Evolutionary conservation across 805 yeast genomes (phyloP).

Genomic region (Cyberlindnera meyerae): DNA sequence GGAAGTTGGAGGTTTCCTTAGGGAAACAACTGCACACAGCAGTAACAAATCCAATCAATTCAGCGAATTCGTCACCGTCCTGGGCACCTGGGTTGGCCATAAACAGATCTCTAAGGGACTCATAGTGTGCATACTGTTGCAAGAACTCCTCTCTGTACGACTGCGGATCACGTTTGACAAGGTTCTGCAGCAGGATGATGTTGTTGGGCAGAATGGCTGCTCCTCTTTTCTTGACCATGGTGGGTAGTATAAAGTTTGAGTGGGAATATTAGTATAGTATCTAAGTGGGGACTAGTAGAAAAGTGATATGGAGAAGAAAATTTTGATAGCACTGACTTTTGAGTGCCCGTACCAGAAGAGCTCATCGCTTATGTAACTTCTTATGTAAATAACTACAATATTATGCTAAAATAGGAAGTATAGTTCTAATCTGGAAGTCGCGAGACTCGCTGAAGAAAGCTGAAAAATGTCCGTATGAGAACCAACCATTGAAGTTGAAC

Average conservation of each 20-base stretch:
- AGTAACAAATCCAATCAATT: constrained; percentile 82
- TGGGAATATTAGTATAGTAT: too few relatives aligned
- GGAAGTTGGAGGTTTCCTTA: constrained; percentile 78
- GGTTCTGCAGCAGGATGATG: constrained; percentile 84
- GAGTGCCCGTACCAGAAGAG: background rate
- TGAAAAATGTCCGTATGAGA: too few relatives aligned
- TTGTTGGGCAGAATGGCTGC: constrained; percentile 92
- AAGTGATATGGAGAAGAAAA: too few relatives aligned
- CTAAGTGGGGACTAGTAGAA: too few relatives aligned
- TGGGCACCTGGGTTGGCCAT: constrained; percentile 57
- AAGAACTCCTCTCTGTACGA: constrained; percentile 92
- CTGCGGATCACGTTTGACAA: constrained; percentile 89
- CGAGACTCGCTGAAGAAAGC: too few relatives aligned
- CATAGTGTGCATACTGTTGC: constrained; percentile 90
- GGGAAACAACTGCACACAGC: constrained; percentile 92
- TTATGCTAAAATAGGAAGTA: too few relatives aligned
- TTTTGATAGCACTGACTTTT: background rate
- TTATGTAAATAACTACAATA: too few relatives aligned
- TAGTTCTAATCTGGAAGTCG: too few relatives aligned
- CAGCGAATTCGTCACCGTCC: constrained; percentile 54
- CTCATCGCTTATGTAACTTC: background rate
- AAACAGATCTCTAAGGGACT: constrained; percentile 83
- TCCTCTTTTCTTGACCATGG: constrained; percentile 86
- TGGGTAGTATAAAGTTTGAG: too few relatives aligned
- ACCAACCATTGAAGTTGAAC: too few relatives aligned